Conservation (phyloP, 73 alveolate species). For the Paramecium sexaurelia region DNA sequence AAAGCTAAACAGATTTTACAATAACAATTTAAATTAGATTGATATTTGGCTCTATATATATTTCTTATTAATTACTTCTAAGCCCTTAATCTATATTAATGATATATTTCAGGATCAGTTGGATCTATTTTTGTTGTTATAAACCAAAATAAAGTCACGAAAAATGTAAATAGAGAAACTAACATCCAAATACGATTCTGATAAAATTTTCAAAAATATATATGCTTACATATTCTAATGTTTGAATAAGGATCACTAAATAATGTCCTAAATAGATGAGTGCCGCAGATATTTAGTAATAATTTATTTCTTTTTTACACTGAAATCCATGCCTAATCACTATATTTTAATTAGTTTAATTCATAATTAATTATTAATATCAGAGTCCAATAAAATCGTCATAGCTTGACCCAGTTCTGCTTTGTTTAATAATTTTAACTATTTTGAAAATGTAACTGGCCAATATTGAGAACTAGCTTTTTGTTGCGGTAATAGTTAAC, state of each 20-base stretch:
- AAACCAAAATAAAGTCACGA: neutral
- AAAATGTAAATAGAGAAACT: neutral
- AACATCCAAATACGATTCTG: neutral
- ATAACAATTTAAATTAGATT: neutral
- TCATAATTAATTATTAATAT: slow-evolving; percentile 5
- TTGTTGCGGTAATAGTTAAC: neutral
- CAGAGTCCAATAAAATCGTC: neutral
- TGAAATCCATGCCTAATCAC: slow-evolving; percentile 51
- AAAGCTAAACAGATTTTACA: slow-evolving; percentile 21
- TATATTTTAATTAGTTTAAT: neutral
- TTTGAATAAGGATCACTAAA: neutral
- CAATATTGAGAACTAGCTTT: neutral
- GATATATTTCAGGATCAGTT: slow-evolving; percentile 38
- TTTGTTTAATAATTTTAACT: neutral
- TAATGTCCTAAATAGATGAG: neutral
- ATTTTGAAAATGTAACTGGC: neutral
- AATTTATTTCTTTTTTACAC: slow-evolving; percentile 24
- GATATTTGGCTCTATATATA: neutral
- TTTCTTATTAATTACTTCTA: neutral
- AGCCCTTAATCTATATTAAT: neutral
- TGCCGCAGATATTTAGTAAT: neutral
- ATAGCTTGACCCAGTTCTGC: neutral
- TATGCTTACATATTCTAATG: neutral
- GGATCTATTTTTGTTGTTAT: slow-evolving; percentile 44
- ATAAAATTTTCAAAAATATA: neutral